phyloP scores from a whole-genome alignment of 305 asterid species.

The Solanum hybrid region DNA sequence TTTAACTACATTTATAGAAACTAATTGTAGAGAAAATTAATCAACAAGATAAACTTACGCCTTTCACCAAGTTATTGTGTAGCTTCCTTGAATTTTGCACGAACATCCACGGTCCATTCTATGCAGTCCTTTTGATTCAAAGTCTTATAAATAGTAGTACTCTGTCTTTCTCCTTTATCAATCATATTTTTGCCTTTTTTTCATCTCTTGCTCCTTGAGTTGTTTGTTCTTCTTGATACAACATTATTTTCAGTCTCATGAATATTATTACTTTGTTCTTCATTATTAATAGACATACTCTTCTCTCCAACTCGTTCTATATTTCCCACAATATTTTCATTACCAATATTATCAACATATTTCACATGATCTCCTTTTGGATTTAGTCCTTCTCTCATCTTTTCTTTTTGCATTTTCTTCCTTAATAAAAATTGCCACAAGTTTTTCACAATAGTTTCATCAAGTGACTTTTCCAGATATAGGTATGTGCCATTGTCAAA shows the following conservation, averaged over 20 bases:
- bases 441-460: not conserved
- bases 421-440: not conserved
- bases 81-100: conserved; percentile 32
- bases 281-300: not conserved
- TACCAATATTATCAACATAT: not conserved
- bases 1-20: not conserved
- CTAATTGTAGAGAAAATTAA: not conserved
- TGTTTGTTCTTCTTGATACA: not conserved
- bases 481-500: not conserved
- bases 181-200: not conserved
- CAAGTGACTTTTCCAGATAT: not conserved
- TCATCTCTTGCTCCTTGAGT: not conserved
- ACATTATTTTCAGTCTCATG: not conserved
- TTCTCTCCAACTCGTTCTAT: not conserved
- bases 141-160: not conserved
- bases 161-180: not conserved
- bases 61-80: conserved; percentile 14
- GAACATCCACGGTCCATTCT: conserved; percentile 54
- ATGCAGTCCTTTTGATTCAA: not conserved
- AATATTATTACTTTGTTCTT: not conserved
- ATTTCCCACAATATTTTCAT: not conserved
- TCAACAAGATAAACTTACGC: not conserved
- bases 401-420: not conserved
- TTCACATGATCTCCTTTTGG: not conserved
- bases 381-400: not conserved